These are phyloP conservation scores for Penicillium sp. DNA, from an alignment of 2,329 filamentous ascomycete genomes.

Conservation along the genomic window DNA sequence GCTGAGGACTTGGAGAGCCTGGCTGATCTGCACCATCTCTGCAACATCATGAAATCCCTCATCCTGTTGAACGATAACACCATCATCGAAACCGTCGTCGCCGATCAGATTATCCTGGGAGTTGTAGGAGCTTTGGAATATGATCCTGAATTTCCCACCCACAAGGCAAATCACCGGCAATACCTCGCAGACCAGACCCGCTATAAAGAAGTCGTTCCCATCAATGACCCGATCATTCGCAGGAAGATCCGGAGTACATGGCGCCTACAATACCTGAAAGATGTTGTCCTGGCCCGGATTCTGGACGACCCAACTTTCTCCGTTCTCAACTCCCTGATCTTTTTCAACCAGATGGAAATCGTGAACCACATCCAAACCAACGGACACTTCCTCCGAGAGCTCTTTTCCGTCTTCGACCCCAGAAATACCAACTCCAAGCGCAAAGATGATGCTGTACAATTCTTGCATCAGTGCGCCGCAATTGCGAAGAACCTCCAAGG, in stretches of 20 bases:
- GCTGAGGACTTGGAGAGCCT: conserved; percentile 91
- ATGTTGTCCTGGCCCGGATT: conserved; percentile 95
- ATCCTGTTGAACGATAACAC: conserved; percentile 92
- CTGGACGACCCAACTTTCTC: conserved; percentile 97
- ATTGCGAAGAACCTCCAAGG: conserved; percentile 94
- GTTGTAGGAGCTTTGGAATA: conserved; percentile 97
- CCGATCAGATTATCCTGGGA: conserved; percentile 83
- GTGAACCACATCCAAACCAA: conserved; percentile 92
- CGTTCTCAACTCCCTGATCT: conserved; percentile 95
- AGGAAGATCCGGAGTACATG: conserved; percentile 97
- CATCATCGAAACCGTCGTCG: conserved; percentile 92
- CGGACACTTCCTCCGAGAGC: conserved; percentile 72
- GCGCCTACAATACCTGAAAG: conserved; percentile 92
- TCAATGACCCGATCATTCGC: conserved; percentile 77
- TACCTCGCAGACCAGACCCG: conserved; percentile 86
- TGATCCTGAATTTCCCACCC: conserved; percentile 94
- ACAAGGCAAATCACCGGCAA: conserved; percentile 95
- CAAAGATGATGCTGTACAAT: conserved; percentile 91
- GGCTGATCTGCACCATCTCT: conserved; percentile 82
- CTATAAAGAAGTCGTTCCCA: conserved; percentile 94
- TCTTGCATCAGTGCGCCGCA: conserved; percentile 93
- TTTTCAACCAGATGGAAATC: conserved; percentile 98
- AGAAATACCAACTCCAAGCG: conserved; percentile 65
- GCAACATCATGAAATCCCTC: conserved; percentile 96
- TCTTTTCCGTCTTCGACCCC: conserved; percentile 81